These are phyloP conservation scores for Achaetomium macrosporum DNA, from an alignment of 2,329 filamentous ascomycete species.

Conservation along the genomic window DNA sequence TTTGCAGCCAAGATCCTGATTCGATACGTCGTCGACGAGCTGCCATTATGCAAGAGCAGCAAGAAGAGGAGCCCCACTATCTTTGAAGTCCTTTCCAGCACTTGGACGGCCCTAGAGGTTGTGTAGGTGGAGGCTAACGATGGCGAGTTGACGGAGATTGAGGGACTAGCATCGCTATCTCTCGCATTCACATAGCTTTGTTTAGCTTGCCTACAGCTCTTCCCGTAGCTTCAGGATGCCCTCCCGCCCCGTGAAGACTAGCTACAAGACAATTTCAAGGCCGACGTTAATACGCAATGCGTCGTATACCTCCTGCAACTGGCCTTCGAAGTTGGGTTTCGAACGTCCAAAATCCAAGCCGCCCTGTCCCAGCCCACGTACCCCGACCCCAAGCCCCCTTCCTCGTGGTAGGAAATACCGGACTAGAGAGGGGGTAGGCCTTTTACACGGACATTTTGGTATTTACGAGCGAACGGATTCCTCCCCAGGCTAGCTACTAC, in stretches of 20 bases:
- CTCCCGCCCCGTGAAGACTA: conserved; percentile 9
- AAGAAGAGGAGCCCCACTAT: conserved; percentile 13
- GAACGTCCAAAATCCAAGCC: conserved; percentile 8
- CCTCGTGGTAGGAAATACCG: conserved; percentile 7
- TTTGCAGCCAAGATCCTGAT: conserved; percentile 15
- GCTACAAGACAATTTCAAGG: conserved; percentile 12
- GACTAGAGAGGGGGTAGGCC: conserved; percentile 15
- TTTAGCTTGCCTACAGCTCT: conserved; percentile 14
- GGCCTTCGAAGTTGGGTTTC: conserved; percentile 9
- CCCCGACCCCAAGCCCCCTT: not conserved
- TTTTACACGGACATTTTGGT: conserved; percentile 14
- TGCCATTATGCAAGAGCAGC: conserved; percentile 12
- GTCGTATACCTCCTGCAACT: conserved; percentile 9
- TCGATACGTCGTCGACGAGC: conserved; percentile 10
- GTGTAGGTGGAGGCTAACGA: conserved; percentile 8
- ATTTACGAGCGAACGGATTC: conserved; percentile 10
- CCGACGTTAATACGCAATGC: conserved; percentile 5
- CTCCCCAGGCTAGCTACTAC: conserved; percentile 8
- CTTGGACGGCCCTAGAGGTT: conserved; percentile 9
- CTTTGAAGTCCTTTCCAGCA: conserved; percentile 11
- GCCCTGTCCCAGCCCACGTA: conserved; percentile 3
- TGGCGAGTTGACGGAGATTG: conserved; percentile 4
- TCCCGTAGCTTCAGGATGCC: conserved; percentile 9
- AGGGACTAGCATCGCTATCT: conserved; percentile 8
- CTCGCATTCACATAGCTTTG: conserved; percentile 11